Conservation (phyloP, 139 green algal genomes). For the Marvania coccoides region DNA sequence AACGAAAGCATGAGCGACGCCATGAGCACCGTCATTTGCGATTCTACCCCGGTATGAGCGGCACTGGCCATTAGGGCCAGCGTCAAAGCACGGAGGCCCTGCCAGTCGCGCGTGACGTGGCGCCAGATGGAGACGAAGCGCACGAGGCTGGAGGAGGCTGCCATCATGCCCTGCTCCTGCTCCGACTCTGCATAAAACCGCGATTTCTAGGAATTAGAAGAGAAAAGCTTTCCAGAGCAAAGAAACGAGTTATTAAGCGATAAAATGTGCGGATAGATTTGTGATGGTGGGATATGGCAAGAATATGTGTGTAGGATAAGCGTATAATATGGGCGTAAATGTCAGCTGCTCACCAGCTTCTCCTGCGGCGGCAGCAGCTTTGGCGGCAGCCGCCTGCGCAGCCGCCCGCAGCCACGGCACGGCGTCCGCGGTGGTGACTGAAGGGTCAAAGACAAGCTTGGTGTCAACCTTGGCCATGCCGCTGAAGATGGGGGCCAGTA, state of each 20-base stretch:
- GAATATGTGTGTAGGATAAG: too few species aligned
- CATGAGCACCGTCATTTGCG: constrained; percentile 7
- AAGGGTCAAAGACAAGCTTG: background rate
- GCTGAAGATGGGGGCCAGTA: constrained; percentile 30
- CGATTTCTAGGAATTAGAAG: background rate
- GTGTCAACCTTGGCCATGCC: constrained; percentile 41
- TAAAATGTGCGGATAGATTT: too few species aligned
- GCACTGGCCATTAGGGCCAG: constrained; percentile 16
- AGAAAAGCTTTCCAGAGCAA: too few species aligned
- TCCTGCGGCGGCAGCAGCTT: constrained; percentile 1
- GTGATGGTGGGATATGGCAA: too few species aligned
- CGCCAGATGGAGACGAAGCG: constrained; percentile 7
- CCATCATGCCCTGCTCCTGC: constrained; percentile 7
- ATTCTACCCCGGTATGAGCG: constrained; percentile 8
- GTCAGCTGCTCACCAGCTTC: background rate
- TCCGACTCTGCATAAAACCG: constrained; percentile 9
- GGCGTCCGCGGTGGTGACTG: background rate
- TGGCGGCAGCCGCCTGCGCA: background rate
- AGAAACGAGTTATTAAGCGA: too few species aligned
- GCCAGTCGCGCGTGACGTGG: constrained; percentile 9
- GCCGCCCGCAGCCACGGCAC: background rate
- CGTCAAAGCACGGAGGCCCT: constrained; percentile 1
- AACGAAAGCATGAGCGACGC: constrained; percentile 19
- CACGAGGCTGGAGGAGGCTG: constrained; percentile 1
- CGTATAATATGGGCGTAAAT: too few species aligned